phyloP scores from a whole-genome alignment of 202 grass and related monocot species.

The Alloteropsis angusta region DNA sequence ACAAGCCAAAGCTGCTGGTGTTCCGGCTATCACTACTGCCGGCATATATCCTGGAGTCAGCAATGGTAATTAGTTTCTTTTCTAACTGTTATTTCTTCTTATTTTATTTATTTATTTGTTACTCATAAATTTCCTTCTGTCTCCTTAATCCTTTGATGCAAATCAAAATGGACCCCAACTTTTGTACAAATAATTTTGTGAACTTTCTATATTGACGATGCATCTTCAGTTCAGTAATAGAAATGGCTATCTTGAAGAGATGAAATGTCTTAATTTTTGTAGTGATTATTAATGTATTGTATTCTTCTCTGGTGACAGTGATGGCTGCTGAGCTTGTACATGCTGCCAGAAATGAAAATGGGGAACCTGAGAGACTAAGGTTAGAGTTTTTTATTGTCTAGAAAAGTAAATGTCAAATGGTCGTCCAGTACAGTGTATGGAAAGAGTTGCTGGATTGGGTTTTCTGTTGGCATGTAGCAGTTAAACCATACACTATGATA shows the following conservation, averaged over 20 bases:
- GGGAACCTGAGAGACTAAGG: conserved; percentile 80
- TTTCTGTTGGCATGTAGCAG: not conserved
- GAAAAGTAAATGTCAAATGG: not conserved
- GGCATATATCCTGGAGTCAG: conserved; percentile 97
- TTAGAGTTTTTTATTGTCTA: conserved; percentile 32
- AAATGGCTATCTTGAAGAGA: no score
- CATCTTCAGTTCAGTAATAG: no score
- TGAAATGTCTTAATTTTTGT: no score
- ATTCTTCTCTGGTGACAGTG: conserved; percentile 41
- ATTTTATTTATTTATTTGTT: not conserved
- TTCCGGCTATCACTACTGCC: conserved; percentile 83
- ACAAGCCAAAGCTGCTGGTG: conserved; percentile 56
- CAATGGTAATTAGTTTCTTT: conserved; percentile 38
- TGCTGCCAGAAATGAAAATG: conserved; percentile 42
- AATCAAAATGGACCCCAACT: no score
- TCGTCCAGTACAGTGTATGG: not conserved
- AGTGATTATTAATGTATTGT: not conserved
- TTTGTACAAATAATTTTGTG: no score
- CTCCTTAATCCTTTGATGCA: not conserved
- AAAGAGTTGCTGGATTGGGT: not conserved
- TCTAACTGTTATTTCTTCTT: no score
- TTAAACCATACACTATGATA: not conserved
- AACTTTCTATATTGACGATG: no score
- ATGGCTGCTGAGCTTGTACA: conserved; percentile 85
- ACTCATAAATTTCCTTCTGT: not conserved